Evolutionary conservation across 2,329 filamentous ascomycete genomes (phyloP), one percentile per base, ranked within the genome.

Genomic region (Claviceps pazoutovae): DNA sequence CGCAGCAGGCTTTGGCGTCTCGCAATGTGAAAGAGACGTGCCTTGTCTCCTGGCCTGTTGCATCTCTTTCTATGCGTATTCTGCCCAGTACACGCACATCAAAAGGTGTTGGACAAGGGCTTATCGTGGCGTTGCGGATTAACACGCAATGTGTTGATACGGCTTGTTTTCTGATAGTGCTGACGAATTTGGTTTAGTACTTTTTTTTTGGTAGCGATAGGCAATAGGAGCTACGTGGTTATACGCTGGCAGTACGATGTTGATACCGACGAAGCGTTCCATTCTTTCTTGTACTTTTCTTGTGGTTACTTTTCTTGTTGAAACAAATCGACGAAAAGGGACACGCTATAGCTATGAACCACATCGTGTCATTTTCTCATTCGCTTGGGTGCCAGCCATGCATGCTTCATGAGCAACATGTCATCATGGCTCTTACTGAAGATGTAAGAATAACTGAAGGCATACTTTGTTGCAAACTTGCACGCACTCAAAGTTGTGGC

Each of bases 51-150:
- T 47, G 42, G 46, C 19, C 45, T 23, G 44, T 39, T 44, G 38
- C 30, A 42, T 58, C 57, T 57, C 60, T 58, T 16, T 69, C 67
- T 68, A 70, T 63, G 62, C 71, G 67, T 61, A 68, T 62, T 62
- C 59, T 61, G 68, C 60, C 60, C 66, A 66, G 62, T 62, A 69
- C 66, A 72, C 66, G 69, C 66, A 72, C 67, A 64, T 62, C 58
- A 72, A 74, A 74, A 72, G 65, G 61, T 71, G 70, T 68, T 69
- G 66, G 68, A 56, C 57, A 62, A 34, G 60, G 61, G 55, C 53
- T 60, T 60, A 54, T 55, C 5, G 55, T 52, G 61, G 59, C 61
- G 60, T 61, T 62, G 57, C 52, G 53, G 53, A 55, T 55, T 54
- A 58, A 51, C 52, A 49, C 56, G 62, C 56, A 55, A 53, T 46